Base-by-base conservation (phyloP, 495 filamentous ascomycete genomes). In the Xylaria curta region DNA sequence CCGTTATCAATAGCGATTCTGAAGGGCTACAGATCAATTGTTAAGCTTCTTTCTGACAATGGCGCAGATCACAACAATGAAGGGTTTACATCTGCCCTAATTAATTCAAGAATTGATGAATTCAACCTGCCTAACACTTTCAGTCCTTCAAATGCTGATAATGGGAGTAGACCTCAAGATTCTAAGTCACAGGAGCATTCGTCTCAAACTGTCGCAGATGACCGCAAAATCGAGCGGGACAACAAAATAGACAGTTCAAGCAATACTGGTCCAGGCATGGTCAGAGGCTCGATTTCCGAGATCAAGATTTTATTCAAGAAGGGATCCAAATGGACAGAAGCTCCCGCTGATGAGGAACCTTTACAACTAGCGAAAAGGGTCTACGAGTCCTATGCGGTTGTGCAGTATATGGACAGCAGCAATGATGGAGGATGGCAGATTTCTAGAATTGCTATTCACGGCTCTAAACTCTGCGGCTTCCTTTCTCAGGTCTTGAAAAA, bases 21-120 rank as follows among this genome's bases (percentile, higher is more conserved):
- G 17, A 58, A 58, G 28, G 54, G 54, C 4, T 33, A 58, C 13
- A 58, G 54, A 21, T 58, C 54, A 28, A 58, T 58, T 17, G 54
- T 58, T 28, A 58, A 58, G n/a, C 54, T 58, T 58, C 26, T 58
- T 33, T 58, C 54, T 33, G 54, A 58, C 1, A 6, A 58, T 33
- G 26, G 54, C 13, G 54, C 54, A 33, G 54, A 58, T 33, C 26
- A 58, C 54, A 58, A 28, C 9, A 28, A 58, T 33, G 26, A 58
- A 15, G 28, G 13, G 24, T 31, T 58, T 58, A 33, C 54, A 33
- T 58, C 54, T 17, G 24, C 54, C 4, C 54, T 58, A 4, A 33
- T 58, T 17, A 24, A 58, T 33, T 33, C 54, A 4, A 58, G 54
- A 10, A 33, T 58, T 15, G 54, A 58, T 58, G 54, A 58, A 58